phyloP scores from a whole-genome alignment of 352 stramenopile species.

The Phytophthora cactorum region DNA sequence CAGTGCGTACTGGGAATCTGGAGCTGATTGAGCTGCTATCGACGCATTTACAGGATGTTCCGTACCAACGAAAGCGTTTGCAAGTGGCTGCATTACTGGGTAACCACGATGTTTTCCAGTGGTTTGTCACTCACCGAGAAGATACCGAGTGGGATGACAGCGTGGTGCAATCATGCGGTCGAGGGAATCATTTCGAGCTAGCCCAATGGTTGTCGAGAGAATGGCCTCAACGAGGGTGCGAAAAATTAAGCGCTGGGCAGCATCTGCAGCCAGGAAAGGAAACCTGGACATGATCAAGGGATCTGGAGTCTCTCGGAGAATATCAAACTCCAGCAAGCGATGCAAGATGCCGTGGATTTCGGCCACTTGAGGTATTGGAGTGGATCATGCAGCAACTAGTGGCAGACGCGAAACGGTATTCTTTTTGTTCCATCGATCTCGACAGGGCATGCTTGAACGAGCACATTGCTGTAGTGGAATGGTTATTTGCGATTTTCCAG shows the following conservation, averaged over 20 bases:
- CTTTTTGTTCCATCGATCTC: neutral
- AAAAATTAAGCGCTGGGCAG: neutral
- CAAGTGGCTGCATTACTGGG: too few relatives aligned
- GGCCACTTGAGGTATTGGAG: neutral
- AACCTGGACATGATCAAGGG: neutral
- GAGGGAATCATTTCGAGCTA: neutral
- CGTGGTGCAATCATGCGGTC: neutral
- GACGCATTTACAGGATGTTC: constrained; percentile 4
- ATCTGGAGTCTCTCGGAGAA: neutral
- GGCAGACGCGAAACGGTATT: neutral
- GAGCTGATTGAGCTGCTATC: constrained; percentile 12
- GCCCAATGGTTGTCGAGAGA: constrained; percentile 1
- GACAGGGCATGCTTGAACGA: neutral
- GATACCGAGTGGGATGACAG: neutral
- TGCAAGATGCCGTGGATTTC: neutral
- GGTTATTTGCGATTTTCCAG: neutral
- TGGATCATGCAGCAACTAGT: neutral
- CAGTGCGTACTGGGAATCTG: constrained; percentile 6
- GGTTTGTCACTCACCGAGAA: neutral
- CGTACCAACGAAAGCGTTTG: too few relatives aligned
- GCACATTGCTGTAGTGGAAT: neutral
- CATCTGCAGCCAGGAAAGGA: neutral
- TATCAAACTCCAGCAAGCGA: neutral
- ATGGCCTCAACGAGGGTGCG: neutral
- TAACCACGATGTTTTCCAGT: neutral